Evolutionary conservation across 176 grass and related monocot genomes (phyloP).

Genomic region (Coix lacrymajobi): DNA sequence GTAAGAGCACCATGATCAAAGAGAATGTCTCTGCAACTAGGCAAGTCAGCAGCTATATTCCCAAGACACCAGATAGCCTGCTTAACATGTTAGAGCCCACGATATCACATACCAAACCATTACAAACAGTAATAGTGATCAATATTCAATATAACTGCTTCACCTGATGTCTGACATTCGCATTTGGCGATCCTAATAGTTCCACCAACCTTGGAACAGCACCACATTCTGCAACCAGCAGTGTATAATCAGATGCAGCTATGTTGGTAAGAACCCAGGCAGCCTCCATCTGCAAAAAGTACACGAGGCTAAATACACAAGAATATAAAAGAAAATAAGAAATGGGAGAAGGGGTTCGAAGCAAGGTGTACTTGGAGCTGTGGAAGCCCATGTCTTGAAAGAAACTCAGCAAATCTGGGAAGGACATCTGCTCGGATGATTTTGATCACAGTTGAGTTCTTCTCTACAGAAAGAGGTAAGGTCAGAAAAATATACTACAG

Average conservation of each 20-base stretch:
- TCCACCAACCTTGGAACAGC: slow-evolving; percentile 58
- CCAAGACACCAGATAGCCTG: slow-evolving; percentile 84
- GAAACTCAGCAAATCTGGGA: slow-evolving; percentile 68
- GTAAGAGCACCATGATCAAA: slow-evolving; percentile 60
- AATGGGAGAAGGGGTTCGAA: neutral
- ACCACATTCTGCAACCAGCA: slow-evolving; percentile 59
- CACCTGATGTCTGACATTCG: slow-evolving; percentile 71
- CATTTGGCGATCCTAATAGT: slow-evolving; percentile 58
- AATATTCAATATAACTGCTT: neutral
- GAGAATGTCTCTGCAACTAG: slow-evolving; percentile 64
- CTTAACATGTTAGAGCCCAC: slow-evolving; percentile 19
- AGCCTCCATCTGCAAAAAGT: slow-evolving; percentile 59
- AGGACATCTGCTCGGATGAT: slow-evolving; percentile 62
- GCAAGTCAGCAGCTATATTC: slow-evolving; percentile 76
- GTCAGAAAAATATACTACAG: neutral
- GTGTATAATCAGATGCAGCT: slow-evolving; percentile 75
- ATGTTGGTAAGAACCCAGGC: slow-evolving; percentile 88
- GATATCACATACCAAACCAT: neutral
- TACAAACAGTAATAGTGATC: neutral
- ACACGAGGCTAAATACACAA: neutral
- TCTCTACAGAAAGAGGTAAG: slow-evolving; percentile 26
- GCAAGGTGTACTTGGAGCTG: slow-evolving; percentile 58
- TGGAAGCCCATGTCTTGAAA: slow-evolving; percentile 58
- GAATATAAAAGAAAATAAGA: neutral
- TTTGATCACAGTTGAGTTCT: slow-evolving; percentile 52